Percentiles rank a stretch among this genome's conserved stretches.
Conservation (phyloP, 148 eudicot species). For the Rhododendron vialii region DNA sequence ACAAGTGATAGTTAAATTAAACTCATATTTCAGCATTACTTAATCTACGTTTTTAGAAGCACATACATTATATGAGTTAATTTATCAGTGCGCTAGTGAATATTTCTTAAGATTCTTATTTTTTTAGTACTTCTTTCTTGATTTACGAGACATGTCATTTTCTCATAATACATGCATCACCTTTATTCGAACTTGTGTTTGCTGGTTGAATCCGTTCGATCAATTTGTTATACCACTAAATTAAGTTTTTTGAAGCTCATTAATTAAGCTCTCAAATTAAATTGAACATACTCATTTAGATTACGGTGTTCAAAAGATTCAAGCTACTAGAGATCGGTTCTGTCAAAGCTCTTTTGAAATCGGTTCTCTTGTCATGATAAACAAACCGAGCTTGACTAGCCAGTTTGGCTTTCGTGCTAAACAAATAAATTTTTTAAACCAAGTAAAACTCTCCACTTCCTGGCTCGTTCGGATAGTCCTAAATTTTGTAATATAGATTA, state of each 20-base stretch:
- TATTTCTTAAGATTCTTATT: too few species aligned
- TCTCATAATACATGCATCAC: too few species aligned
- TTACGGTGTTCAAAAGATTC: not conserved
- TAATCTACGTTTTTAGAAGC: too few species aligned
- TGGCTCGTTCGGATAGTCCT: not conserved
- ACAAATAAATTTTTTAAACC: not conserved
- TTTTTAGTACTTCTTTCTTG: too few species aligned
- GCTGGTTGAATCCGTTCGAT: not conserved
- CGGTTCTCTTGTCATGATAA: not conserved
- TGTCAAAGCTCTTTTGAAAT: not conserved
- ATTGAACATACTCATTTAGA: too few species aligned
- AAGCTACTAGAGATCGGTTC: not conserved
- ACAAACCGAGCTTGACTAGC: not conserved
- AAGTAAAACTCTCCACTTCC: not conserved
- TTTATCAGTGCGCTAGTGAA: too few species aligned
- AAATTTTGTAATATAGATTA: not conserved
- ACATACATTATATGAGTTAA: too few species aligned
- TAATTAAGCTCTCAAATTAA: not conserved
- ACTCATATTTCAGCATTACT: too few species aligned
- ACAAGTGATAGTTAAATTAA: too few species aligned
- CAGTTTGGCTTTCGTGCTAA: not conserved
- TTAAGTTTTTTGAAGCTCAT: too few species aligned
- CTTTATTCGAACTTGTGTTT: not conserved
- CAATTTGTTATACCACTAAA: not conserved
- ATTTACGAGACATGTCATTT: too few species aligned